Conservation (phyloP, 768 basidiomycete genomes). For the Cystoderma amianthinum region DNA sequence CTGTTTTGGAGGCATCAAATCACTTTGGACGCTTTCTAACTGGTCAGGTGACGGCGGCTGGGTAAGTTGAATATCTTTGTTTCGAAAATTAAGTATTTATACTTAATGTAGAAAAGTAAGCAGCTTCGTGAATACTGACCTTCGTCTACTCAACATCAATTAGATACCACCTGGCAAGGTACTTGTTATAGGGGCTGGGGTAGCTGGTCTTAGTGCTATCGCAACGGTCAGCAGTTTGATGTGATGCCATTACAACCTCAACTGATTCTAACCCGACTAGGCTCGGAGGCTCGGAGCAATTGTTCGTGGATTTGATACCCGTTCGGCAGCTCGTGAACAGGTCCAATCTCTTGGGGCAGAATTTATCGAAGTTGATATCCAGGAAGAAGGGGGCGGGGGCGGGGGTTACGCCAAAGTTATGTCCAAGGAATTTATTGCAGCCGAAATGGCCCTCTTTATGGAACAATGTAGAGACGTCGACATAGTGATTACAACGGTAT, state of each 20-base stretch:
- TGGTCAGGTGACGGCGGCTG: constrained; percentile 87
- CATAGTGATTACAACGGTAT: constrained; percentile 78
- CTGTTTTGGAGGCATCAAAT: constrained; percentile 85
- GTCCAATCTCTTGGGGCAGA: constrained; percentile 88
- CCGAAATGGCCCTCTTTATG: constrained; percentile 85
- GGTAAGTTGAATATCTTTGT: constrained; percentile 38
- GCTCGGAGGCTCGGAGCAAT: constrained; percentile 82
- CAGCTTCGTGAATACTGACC: not conserved
- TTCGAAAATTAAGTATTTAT: not conserved
- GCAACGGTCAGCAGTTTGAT: constrained; percentile 48
- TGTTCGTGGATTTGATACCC: constrained; percentile 84
- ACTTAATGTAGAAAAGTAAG: constrained; percentile 21
- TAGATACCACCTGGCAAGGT: constrained; percentile 86
- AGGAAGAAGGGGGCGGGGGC: constrained; percentile 77
- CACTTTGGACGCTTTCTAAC: constrained; percentile 86
- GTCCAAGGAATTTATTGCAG: constrained; percentile 85
- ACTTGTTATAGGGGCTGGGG: constrained; percentile 82
- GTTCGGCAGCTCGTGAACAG: constrained; percentile 81
- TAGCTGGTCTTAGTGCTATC: constrained; percentile 85
- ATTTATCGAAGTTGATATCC: constrained; percentile 73
- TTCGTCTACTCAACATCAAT: constrained; percentile 1
- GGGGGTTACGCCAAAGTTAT: constrained; percentile 90
- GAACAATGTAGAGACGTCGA: constrained; percentile 87
- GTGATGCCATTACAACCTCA: not conserved
- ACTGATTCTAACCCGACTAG: constrained; percentile 29